phyloP scores from a whole-genome alignment of 2,329 filamentous ascomycete species.

The Neofusicoccum ribis region DNA sequence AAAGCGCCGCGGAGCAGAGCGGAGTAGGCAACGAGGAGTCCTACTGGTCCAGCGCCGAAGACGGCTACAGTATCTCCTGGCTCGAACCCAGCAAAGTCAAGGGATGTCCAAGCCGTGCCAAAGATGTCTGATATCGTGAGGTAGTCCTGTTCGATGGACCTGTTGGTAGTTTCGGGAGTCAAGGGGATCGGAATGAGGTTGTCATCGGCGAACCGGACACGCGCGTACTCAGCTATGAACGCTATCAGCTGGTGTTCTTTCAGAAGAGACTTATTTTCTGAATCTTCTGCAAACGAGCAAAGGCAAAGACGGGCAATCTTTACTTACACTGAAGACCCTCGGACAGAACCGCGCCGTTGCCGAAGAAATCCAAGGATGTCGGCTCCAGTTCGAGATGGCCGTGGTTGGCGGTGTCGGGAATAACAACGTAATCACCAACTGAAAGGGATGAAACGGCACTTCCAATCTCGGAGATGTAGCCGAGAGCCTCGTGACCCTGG shows the following conservation, averaged over 20 bases:
- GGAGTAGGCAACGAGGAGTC: constrained; percentile 24
- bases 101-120: constrained; percentile 40
- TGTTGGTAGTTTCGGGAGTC: neutral
- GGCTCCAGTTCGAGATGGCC: constrained; percentile 15
- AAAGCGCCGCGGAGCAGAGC: constrained; percentile 25
- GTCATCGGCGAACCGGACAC: constrained; percentile 20
- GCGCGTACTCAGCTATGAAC: constrained; percentile 19
- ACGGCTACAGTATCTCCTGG: constrained; percentile 32
- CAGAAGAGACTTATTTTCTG: neutral
- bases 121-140: constrained; percentile 40
- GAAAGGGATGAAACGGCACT: constrained; percentile 13
- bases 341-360: neutral
- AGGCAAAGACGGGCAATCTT: too few relatives aligned
- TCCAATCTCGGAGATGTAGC: constrained; percentile 22
- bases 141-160: constrained; percentile 23
- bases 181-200: neutral
- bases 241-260: too few relatives aligned
- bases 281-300: too few relatives aligned
- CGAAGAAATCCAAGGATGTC: neutral
- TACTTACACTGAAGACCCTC: too few relatives aligned
- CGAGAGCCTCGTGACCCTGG: constrained; percentile 22
- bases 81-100: constrained; percentile 21
- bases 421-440: constrained; percentile 22
- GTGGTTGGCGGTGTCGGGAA: constrained; percentile 7
- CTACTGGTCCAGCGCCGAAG: constrained; percentile 24